Base-by-base conservation (phyloP, 2,329 filamentous ascomycete species). In the Graphilbum fragrans region DNA sequence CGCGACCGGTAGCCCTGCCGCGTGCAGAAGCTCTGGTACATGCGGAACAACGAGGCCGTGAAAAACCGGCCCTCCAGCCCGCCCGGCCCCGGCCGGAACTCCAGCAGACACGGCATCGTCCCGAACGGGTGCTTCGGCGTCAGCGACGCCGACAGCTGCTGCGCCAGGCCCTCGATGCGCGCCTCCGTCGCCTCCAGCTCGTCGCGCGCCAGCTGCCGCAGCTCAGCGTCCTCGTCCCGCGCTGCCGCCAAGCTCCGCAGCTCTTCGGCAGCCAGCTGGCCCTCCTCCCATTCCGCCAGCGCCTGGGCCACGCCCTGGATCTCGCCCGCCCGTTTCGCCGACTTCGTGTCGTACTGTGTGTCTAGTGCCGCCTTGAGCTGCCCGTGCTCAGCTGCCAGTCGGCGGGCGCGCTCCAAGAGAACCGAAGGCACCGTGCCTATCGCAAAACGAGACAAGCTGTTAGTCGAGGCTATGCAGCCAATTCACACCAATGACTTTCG, bases 11-110 rank as follows among this genome's bases (percentile, higher is more conserved):
- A 72, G 3, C 80, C 80, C 36, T 72, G 71, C 6, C 79, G 74
- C 38, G 73, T 64, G 60, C 88, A 94, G 53, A 87, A 51, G 39
- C 32, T 66, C 49, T 77, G 74, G 63, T 98, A 98, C 92, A 98
- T 96, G 50, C 80, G 77, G 51, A 94, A 76, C 7, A 98, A 62
- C 40, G 92, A 79, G 41, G 84, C 83, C 12, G 88, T 86, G 52
- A 98, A 98, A 47, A 94, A 78, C 0, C 86, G 80, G 3, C 90
- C 88, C 62, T 98, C 92, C 43, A 86, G 79, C 2, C 92, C 92
- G 31, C 92, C 92, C 0, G 87, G 88, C 0, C 92, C 92, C 0
- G 92, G 92, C 1, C 88, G 77, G 45, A 98, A 83, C 62, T 98
- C 92, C 34, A 98, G 64, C 48, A 98, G 72, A 59, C 90, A 96